Evolutionary conservation across 371 early-diverging fungal species (phyloP).

Genomic region (Lichtheimia corymbifera): DNA sequence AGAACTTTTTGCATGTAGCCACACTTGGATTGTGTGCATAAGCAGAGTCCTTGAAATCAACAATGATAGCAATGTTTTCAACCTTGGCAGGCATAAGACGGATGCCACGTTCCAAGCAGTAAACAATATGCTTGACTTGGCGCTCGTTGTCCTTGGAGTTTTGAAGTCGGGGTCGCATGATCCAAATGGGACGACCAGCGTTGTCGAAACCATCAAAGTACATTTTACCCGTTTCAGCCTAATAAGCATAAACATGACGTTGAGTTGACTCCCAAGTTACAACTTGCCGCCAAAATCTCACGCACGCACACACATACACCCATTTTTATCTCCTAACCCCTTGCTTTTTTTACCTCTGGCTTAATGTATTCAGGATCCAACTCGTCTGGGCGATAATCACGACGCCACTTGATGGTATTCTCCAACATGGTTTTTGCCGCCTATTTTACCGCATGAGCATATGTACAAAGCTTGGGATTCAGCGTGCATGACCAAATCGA

Average conservation of each 20-base stretch:
- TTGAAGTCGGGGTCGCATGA: conserved; percentile 73
- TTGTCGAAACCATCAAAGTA: conserved; percentile 77
- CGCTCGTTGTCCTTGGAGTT: conserved; percentile 77
- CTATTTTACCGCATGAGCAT: conserved; percentile 11
- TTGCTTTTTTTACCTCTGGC: conserved; percentile 55
- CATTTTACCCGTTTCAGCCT: conserved; percentile 81
- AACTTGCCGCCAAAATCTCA: too few species aligned
- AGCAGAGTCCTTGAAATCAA: conserved; percentile 78
- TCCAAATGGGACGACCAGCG: conserved; percentile 67
- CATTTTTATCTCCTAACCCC: too few species aligned
- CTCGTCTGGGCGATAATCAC: conserved; percentile 68
- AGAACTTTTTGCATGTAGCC: conserved; percentile 73
- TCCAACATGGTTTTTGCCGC: conserved; percentile 65
- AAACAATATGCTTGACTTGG: conserved; percentile 80
- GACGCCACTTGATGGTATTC: conserved; percentile 77
- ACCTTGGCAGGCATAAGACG: conserved; percentile 77
- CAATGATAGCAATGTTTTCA: conserved; percentile 71
- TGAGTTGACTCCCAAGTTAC: too few species aligned
- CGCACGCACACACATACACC: too few species aligned
- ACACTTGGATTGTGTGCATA: conserved; percentile 72
- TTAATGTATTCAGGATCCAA: conserved; percentile 74
- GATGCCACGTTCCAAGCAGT: conserved; percentile 75
- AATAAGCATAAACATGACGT: too few species aligned
- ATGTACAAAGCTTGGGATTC: background rate
- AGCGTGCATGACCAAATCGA: background rate